Base-by-base conservation (phyloP, 225 moss, liverwort and hornwort species). In the Polytrichum formosum region DNA sequence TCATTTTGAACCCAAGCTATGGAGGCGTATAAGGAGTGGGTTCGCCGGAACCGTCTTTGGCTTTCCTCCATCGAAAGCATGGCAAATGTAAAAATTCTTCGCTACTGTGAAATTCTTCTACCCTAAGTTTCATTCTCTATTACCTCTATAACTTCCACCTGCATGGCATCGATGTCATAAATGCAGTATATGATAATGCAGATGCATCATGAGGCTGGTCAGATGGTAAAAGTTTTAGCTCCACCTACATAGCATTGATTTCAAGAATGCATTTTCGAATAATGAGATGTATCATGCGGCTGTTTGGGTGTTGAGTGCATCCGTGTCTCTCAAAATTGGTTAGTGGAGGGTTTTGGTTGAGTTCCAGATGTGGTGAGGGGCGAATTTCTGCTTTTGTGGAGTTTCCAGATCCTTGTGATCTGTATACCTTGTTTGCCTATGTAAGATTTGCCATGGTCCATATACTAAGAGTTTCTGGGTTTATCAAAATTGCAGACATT, bases 21-120 rank as follows among this genome's bases (percentile, higher is more conserved):
- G 98, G 98, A 98, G 68, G 88, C 85, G 1, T 98, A 98, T 46
- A 92, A 90, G 75, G 82, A 89, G 23, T 98, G 91, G 91, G 98
- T 98, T 66, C 88, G 92, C 64, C 86, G 85, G 71, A 98, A 98
- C 69, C 91, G 94, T 37, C 88, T 90, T 70, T 92, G 91, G 98
- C 86, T 98, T 53, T 87, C 92, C 56, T 92, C 94, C 16, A 80
- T 94, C 65, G 98, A 94, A 83, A 98, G 92, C 67, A 70, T 94
- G 26, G 91, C 92, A 55, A 98, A 85, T 83, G 97, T 98, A 90
- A 77, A 67, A 55, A 35, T 9, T 29, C 5, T 4, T 23, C 13
- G 46, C 62, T 28, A 4, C 65, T 63, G 3, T 37, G 37, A 37
- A 37, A 21, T 53, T 46, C 46, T 46, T 46, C 16, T 16, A 13